A percentile compares a stretch with the other conserved stretches of the same genome.
These are phyloP conservation scores for Camelina neglecta DNA, from an alignment of 345 rosid genomes.

Conservation along the genomic window DNA sequence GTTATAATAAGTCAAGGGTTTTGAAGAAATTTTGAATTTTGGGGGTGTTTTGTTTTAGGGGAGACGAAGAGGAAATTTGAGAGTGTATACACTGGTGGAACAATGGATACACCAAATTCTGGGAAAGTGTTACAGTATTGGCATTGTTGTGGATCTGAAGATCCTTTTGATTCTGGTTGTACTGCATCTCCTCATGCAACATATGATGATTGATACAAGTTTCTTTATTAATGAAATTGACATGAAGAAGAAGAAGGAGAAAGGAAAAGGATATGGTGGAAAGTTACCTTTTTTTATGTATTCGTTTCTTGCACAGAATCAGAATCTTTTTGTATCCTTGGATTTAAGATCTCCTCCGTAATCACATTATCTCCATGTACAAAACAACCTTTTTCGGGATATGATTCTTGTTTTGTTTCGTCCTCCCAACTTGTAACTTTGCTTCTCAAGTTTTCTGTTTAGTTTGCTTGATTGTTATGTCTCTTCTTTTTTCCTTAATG, in stretches of 20 bases:
- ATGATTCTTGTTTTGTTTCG: conserved; percentile 15
- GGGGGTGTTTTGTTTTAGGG: conserved; percentile 45
- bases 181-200: conserved; percentile 81
- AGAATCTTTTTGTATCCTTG: conserved; percentile 38
- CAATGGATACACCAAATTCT: conserved; percentile 79
- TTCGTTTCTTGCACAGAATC: conserved; percentile 52
- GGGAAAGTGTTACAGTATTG: conserved; percentile 77
- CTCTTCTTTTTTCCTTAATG: not conserved
- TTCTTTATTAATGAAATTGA: not conserved
- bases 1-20: not conserved
- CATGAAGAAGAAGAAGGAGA: conserved; percentile 7
- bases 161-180: conserved; percentile 88
- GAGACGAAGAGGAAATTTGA: conserved; percentile 96
- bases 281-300: conserved; percentile 15
- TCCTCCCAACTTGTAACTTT: not conserved
- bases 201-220: conserved; percentile 66
- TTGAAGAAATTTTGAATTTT: not conserved
- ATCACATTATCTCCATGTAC: conserved; percentile 31
- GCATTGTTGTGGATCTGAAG: conserved; percentile 98
- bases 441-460: conserved; percentile 10
- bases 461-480: conserved; percentile 5
- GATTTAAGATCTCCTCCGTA: conserved; percentile 17
- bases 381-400: conserved; percentile 15
- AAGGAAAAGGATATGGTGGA: conserved; percentile 41
- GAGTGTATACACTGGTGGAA: conserved; percentile 81